These are phyloP conservation scores for Peltaster fructicola DNA, from an alignment of 2,329 filamentous ascomycete genomes.

Conservation along the genomic window DNA sequence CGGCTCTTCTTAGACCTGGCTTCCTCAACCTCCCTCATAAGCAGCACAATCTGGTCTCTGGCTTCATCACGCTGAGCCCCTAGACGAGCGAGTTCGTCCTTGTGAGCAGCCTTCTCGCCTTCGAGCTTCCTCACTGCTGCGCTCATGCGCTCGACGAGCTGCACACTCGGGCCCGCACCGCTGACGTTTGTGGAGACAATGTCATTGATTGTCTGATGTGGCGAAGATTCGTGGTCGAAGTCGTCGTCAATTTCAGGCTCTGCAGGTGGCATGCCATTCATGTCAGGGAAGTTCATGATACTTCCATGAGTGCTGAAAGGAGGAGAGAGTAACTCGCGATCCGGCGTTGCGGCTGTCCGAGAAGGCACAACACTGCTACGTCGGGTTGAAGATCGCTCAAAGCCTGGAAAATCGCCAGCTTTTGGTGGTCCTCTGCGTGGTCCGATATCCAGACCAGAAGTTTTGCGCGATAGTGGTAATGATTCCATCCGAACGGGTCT, in stretches of 20 bases:
- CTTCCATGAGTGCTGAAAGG: constrained; percentile 29
- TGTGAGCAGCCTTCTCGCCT: constrained; percentile 72
- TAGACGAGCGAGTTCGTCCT: constrained; percentile 69
- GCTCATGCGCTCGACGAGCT: constrained; percentile 91
- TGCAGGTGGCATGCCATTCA: constrained; percentile 24
- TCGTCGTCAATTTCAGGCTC: constrained; percentile 33
- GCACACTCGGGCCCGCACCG: constrained; percentile 78
- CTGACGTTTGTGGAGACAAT: constrained; percentile 47
- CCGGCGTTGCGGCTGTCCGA: constrained; percentile 8
- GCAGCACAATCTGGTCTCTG: constrained; percentile 68
- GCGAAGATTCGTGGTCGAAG: constrained; percentile 41
- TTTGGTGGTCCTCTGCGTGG: constrained; percentile 14
- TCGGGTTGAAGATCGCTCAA: constrained; percentile 17
- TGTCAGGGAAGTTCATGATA: constrained; percentile 18
- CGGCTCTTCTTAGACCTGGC: constrained; percentile 43
- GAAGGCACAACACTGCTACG: constrained; percentile 11
- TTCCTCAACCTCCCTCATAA: constrained; percentile 74
- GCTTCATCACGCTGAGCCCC: constrained; percentile 80
- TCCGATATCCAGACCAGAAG: constrained; percentile 21
- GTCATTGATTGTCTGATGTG: constrained; percentile 49
- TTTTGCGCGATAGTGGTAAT: constrained; percentile 19
- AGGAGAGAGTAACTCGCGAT: constrained; percentile 10
- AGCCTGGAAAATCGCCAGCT: constrained; percentile 12
- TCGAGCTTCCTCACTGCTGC: constrained; percentile 81
- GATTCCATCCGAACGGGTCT: constrained; percentile 20